Percentiles rank a stretch among this genome's conserved stretches.
Conservation (phyloP, 441 rosid genomes). For the Pelargonium australe region DNA sequence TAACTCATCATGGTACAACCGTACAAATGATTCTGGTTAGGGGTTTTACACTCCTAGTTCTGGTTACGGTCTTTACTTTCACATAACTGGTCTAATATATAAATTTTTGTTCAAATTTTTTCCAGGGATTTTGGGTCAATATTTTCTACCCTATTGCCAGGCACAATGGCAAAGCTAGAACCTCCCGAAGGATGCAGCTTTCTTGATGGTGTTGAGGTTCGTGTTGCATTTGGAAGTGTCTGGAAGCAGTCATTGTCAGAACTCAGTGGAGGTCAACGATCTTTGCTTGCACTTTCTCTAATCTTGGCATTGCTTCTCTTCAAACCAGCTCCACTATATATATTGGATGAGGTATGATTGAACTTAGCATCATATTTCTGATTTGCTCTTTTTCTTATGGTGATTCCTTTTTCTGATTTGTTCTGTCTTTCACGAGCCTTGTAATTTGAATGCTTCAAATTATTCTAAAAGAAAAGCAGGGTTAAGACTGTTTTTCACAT, state of each 20-base stretch:
- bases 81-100: background rate
- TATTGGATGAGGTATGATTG: slow-evolving; percentile 78
- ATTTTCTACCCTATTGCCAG: slow-evolving; percentile 93
- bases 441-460: background rate
- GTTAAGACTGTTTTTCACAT: too few relatives aligned
- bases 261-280: slow-evolving; percentile 95
- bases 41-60: background rate
- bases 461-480: too few relatives aligned
- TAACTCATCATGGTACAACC: slow-evolving; percentile 6
- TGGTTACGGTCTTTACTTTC: background rate
- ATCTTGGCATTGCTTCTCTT: slow-evolving; percentile 94
- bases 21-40: slow-evolving; percentile 7
- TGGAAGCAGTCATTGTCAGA: slow-evolving; percentile 99
- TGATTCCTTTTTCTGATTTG: background rate
- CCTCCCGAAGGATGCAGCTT: slow-evolving; percentile 92
- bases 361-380: background rate
- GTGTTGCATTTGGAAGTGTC: slow-evolving; percentile 95
- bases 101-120: slow-evolving; percentile 8
- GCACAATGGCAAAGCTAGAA: slow-evolving; percentile 91
- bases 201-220: slow-evolving; percentile 97
- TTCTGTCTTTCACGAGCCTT: background rate
- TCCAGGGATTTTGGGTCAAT: slow-evolving; percentile 94
- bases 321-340: slow-evolving; percentile 98
- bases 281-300: slow-evolving; percentile 87
- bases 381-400: background rate